Base-by-base conservation (phyloP, 768 basidiomycete species). In the Tulasnella sp. region DNA sequence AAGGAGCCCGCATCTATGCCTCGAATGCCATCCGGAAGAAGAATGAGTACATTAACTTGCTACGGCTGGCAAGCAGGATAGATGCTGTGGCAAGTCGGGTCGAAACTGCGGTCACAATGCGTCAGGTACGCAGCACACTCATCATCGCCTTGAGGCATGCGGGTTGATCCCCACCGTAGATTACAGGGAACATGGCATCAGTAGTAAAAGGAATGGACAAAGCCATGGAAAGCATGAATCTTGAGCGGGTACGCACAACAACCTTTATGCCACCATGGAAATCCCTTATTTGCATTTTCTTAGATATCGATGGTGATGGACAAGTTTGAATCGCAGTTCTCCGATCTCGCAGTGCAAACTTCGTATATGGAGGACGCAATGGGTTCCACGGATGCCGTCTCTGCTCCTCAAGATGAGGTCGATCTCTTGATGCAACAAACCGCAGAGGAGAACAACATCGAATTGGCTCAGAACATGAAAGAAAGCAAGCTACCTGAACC, bases 261-360 rank as follows among this genome's bases (percentile, higher is more conserved):
- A 8, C 41, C 14, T 36, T 32, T 49, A 59, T 37, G n/a, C 32
- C 32, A 32, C 31, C 27, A 41, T 35, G 46, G 25, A 21, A 23
- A 31, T 21, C 37, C 19, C 27, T 43, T 35, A n/a, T n/a, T 32
- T 46, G 4, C 41, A 36, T 31, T 35, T 11, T 48, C 8, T 6
- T 67, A 97, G 94, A 98, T 99, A 66, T 94, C 96, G 11, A 70
- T 89, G 54, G 90, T 99, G 32, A 98, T 99, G 96, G 96, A 98
- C 74, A 98, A 92, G 72, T 99, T 99, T 70, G 96, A 99, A 69
- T 62, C 82, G 4, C 94, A 98, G 63, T 98, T 98, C 72, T 76
- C 89, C 35, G 96, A 98, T 68, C 80, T 99, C 17, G 96, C 98
- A 67, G 96, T 99, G 6, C 94, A 98, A 69, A 94, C 96, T 15